Evolutionary conservation across 1,284 basidiomycete species (phyloP).

Genomic region (Boletus smithii): DNA sequence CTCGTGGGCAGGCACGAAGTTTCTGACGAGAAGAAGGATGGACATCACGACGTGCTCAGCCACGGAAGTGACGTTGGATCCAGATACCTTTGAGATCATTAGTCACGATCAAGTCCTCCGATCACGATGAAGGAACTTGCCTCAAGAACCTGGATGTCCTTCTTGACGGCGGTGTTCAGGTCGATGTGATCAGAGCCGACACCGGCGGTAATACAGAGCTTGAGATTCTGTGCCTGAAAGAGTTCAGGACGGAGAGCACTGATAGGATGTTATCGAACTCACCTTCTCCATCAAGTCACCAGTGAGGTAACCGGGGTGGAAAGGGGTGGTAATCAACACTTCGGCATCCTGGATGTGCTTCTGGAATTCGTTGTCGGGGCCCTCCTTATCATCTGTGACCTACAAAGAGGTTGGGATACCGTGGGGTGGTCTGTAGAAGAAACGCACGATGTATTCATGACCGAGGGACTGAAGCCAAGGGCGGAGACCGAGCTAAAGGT

Average conservation of each 20-base stretch:
- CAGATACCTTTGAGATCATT: conserved; percentile 53
- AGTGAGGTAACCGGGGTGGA: conserved; percentile 55
- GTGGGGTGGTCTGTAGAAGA: neutral
- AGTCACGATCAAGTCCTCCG: conserved; percentile 42
- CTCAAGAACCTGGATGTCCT: conserved; percentile 75
- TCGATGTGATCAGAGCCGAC: conserved; percentile 93
- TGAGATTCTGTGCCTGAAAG: conserved; percentile 82
- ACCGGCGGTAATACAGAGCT: conserved; percentile 88
- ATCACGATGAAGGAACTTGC: conserved; percentile 27
- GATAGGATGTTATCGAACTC: neutral
- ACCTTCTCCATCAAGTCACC: conserved; percentile 43
- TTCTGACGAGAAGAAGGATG: conserved; percentile 70
- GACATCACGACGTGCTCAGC: conserved; percentile 86
- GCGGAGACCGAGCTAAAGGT: conserved; percentile 38
- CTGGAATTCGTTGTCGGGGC: conserved; percentile 45
- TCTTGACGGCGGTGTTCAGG: conserved; percentile 81
- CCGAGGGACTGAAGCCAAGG: conserved; percentile 46
- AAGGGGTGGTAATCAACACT: conserved; percentile 53
- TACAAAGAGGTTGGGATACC: conserved; percentile 16
- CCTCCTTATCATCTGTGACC: conserved; percentile 55
- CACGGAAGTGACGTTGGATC: conserved; percentile 86
- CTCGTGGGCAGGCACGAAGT: conserved; percentile 61
- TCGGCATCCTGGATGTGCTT: conserved; percentile 40
- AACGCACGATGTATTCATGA: conserved; percentile 39
- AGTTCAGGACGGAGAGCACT: neutral